These are phyloP conservation scores for Musa acuminata DNA, from an alignment of 176 grass and related monocot genomes.

Conservation along the genomic window DNA sequence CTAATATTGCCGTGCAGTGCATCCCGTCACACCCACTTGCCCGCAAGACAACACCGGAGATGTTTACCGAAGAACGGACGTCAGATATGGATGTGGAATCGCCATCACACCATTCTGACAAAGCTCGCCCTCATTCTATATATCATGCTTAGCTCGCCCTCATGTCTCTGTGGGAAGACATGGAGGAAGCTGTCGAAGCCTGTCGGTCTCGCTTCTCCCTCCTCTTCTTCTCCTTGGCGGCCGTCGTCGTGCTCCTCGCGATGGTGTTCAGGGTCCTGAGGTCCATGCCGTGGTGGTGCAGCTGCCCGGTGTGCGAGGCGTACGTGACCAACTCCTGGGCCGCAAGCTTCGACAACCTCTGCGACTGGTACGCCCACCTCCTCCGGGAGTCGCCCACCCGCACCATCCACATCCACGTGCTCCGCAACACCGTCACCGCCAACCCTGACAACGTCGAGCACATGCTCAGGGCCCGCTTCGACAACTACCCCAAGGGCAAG, in stretches of 20 bases:
- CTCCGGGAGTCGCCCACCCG: constrained; percentile 52
- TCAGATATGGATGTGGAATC: no score
- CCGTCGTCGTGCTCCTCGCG: not conserved
- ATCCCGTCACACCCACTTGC: no score
- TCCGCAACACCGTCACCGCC: constrained; percentile 26
- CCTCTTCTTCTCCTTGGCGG: not conserved
- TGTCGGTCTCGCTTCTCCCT: not conserved
- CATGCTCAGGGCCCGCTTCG: not conserved
- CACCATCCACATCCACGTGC: constrained; percentile 80
- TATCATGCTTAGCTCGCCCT: no score
- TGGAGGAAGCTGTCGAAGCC: not conserved
- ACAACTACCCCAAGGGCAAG: constrained; percentile 2
- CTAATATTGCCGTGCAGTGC: no score
- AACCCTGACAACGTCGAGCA: constrained; percentile 15
- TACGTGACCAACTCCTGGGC: not conserved
- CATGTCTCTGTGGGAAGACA: not conserved
- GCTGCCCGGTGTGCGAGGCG: constrained; percentile 8
- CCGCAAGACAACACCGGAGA: no score
- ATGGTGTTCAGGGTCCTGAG: not conserved
- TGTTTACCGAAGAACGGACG: no score
- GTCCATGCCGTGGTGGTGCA: constrained; percentile 5
- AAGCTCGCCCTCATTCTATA: no score
- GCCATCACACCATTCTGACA: no score
- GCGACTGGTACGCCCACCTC: constrained; percentile 83
- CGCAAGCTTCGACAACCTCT: constrained; percentile 46